Evolutionary conservation across 2,329 filamentous ascomycete species (phyloP), one percentile per base, ranked within the genome.

Genomic region (Epicoccum nigrum): DNA sequence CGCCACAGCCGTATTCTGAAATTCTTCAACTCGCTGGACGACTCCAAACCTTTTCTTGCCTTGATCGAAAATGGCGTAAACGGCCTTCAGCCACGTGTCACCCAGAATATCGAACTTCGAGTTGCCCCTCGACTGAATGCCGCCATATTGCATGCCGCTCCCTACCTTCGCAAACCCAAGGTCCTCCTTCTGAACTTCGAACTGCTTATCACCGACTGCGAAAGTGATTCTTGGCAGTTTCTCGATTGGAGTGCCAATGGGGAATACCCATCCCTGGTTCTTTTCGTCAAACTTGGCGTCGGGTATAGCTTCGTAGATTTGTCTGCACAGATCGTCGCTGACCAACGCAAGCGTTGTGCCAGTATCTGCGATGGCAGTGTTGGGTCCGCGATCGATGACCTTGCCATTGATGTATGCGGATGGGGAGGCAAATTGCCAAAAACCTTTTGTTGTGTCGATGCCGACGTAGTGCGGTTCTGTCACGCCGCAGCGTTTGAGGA

Each of bases 361-460:
- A 0, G 87, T 90, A 68, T 90, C 88, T 27, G 82, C 84, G 59
- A 90, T 89, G 38, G 87, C 86, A 1, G 76, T 85, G 72, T 89
- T 89, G 39, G 77, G 78, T 3, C 74, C 66, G 8, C 80, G 77
- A 1, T 72, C 40, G 21, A 86, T 70, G 1, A 74, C 76, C 53
- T 81, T 76, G 49, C 83, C 85, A 58, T 84, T 84, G 56, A 90
- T 75, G 0, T 77, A 79, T 17, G 79, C 79, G 0, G 80, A 82
- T 7, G 78, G 72, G 1, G 85, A 88, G 5, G 77, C 66, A 66
- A 90, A 83, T 69, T 81, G 76, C 88, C 87, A 91, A 75, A 88
- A 89, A 17, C 87, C 87, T 47, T 84, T 71, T 1, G 78, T 81
- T 50, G 81, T 84, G 72, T 90, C 84, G 40, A 90, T 73, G 11